Percentiles rank a stretch among this genome's conserved stretches.
These are phyloP conservation scores for Hortaea sp. DNA, from an alignment of 2,329 filamentous ascomycete species.

Conservation along the genomic window DNA sequence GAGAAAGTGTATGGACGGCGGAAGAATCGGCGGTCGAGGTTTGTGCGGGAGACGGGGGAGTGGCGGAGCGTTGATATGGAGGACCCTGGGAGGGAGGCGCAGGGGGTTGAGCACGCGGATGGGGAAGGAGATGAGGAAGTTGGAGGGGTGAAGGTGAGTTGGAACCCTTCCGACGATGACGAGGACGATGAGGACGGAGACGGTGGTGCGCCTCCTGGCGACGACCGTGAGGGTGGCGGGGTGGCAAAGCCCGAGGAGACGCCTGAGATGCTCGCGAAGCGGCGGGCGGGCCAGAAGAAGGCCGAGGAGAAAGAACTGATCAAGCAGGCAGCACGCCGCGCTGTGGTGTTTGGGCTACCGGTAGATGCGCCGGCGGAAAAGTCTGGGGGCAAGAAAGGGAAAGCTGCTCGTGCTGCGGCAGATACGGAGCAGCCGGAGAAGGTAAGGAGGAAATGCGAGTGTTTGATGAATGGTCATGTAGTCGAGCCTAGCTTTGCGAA, in stretches of 20 bases:
- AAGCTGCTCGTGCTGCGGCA: slow-evolving; percentile 6
- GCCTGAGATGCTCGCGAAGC: slow-evolving; percentile 40
- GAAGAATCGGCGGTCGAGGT: slow-evolving; percentile 36
- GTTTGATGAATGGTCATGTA: slow-evolving; percentile 48
- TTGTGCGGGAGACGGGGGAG: slow-evolving; percentile 28
- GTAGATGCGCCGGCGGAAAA: slow-evolving; percentile 13
- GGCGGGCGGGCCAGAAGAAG: slow-evolving; percentile 39
- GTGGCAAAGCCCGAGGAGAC: slow-evolving; percentile 45
- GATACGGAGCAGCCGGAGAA: slow-evolving; percentile 9
- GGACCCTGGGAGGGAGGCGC: slow-evolving; percentile 8
- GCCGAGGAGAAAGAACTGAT: slow-evolving; percentile 49
- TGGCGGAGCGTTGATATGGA: slow-evolving; percentile 38
- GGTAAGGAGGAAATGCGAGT: slow-evolving; percentile 42
- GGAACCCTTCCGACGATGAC: slow-evolving; percentile 1
- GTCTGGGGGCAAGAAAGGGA: slow-evolving; percentile 11
- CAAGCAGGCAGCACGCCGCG: slow-evolving; percentile 51
- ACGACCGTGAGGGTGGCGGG: slow-evolving; percentile 43
- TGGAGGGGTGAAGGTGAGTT: not conserved
- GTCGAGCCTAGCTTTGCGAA: slow-evolving; percentile 53
- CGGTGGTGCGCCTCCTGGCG: not conserved
- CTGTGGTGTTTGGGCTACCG: slow-evolving; percentile 46
- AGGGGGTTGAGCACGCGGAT: not conserved
- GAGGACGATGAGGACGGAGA: slow-evolving; percentile 10
- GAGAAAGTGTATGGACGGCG: slow-evolving; percentile 36
- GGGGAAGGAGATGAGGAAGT: not conserved